Conservation (phyloP, 2,329 filamentous ascomycete genomes). For the Ceratocystis destructans region DNA sequence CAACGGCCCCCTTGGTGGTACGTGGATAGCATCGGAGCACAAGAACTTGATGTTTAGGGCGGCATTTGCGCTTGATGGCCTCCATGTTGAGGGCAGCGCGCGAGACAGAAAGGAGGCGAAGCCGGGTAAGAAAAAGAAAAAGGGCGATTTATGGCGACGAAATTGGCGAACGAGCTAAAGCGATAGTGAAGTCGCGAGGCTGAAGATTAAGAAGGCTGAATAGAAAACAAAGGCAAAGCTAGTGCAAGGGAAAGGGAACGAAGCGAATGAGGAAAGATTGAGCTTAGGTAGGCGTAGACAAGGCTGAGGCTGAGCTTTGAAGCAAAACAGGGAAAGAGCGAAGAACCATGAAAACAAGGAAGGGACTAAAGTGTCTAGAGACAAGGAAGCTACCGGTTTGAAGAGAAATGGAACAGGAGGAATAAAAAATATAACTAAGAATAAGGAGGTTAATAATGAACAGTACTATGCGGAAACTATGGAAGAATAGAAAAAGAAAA, state of each 20-base stretch:
- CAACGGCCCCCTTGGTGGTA: conserved; percentile 77
- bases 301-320: neutral
- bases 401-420: neutral
- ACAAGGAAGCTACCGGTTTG: neutral
- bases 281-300: neutral
- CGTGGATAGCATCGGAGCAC: conserved; percentile 93
- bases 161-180: neutral
- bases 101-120: neutral
- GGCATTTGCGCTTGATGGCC: conserved; percentile 52
- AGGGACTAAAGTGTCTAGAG: neutral
- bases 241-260: neutral
- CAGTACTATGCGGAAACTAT: too few species aligned
- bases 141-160: conserved; percentile 18
- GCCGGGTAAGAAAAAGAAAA: neutral
- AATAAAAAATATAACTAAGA: neutral
- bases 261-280: neutral
- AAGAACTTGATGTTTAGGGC: conserved; percentile 92
- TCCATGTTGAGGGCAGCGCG: conserved; percentile 37
- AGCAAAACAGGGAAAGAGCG: neutral
- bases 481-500: neutral
- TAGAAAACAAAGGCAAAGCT: neutral
- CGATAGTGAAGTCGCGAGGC: neutral
- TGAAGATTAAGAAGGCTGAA: neutral
- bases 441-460: neutral
- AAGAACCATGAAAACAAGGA: neutral